Evolutionary conservation across 2,329 filamentous ascomycete species (phyloP).

Genomic region (Monosporascus sp.): DNA sequence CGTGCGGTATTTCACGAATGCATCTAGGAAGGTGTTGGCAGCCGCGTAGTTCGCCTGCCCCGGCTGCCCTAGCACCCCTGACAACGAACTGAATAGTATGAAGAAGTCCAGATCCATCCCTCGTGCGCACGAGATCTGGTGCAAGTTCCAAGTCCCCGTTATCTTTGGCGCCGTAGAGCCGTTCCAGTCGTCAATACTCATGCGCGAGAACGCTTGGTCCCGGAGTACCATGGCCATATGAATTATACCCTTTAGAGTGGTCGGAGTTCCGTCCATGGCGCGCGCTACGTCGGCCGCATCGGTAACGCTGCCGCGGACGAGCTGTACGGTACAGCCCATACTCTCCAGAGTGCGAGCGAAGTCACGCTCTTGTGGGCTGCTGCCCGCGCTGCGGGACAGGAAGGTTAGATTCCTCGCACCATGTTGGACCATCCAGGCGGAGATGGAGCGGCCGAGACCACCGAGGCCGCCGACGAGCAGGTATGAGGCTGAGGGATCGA

Average conservation of each 20-base stretch:
- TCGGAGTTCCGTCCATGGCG: too few relatives aligned
- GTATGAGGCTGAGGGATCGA: slow-evolving; percentile 17
- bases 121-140: too few relatives aligned
- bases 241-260: too few relatives aligned
- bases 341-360: slow-evolving; percentile 9
- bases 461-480: slow-evolving; percentile 32
- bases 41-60: slow-evolving; percentile 27
- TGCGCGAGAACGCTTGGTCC: too few relatives aligned
- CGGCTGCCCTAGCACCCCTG: slow-evolving; percentile 14
- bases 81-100: slow-evolving; percentile 21
- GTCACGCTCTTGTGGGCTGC: background rate
- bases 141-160: too few relatives aligned
- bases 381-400: slow-evolving; percentile 2
- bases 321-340: slow-evolving; percentile 8
- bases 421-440: slow-evolving; percentile 26
- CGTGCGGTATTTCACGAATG: slow-evolving; percentile 22
- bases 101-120: slow-evolving; percentile 26
- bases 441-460: slow-evolving; percentile 29
- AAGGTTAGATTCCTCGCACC: slow-evolving; percentile 28
- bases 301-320: slow-evolving; percentile 8
- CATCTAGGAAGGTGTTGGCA: slow-evolving; percentile 27
- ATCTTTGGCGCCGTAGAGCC: too few relatives aligned
- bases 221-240: too few relatives aligned
- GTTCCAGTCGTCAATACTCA: too few relatives aligned
- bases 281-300: slow-evolving; percentile 1